Evolutionary conservation across 2,329 filamentous ascomycete genomes (phyloP), one percentile per base, ranked within the genome.

Genomic region (Botrytis paeoniae): DNA sequence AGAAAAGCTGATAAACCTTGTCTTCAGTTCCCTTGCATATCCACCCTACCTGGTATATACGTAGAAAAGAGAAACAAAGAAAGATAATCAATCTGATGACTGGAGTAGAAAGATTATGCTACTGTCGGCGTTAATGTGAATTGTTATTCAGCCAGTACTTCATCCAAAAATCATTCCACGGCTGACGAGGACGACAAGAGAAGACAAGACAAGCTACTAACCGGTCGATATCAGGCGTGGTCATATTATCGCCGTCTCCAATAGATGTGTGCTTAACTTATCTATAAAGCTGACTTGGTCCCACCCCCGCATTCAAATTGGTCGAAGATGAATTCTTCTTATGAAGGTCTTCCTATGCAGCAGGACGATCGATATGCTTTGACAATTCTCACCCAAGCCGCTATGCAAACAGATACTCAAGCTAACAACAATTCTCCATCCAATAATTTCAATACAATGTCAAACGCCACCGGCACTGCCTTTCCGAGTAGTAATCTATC

Each of bases 311-410:
- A n/a, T n/a, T 22, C 37, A 32, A 54, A 12, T 20, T 57, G 20
- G 54, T 54, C 59, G 41, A 66, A 59, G 70, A 79, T 78, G 77
- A 77, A 79, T 35, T 59, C 63, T 54, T 63, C 54, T 35, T 62
- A 74, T 29, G 75, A 73, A 62, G n/a, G 37, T 35, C 25, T 57
- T 37, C 61, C 69, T 35, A 74, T 72, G 66, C 76, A 74, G 9
- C 73, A 75, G 29, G 75, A 79, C 69, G 73, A 78, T 37, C 51
- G 51, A 57, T 77, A 78, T 75, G 78, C 78, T 64, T 66, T 80
- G 62, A 71, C 75, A 43, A 73, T 80, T 41, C 75, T 80, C 25
- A 78, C 77, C 14, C 74, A 78, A 59, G 77, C 77, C n/a, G 77
- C 78, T 65, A 77, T 77, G 72, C 73, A 76, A 45, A 76, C 71